Base-by-base conservation (phyloP, 179 eudicot genomes). In the Nepenthes alata region DNA sequence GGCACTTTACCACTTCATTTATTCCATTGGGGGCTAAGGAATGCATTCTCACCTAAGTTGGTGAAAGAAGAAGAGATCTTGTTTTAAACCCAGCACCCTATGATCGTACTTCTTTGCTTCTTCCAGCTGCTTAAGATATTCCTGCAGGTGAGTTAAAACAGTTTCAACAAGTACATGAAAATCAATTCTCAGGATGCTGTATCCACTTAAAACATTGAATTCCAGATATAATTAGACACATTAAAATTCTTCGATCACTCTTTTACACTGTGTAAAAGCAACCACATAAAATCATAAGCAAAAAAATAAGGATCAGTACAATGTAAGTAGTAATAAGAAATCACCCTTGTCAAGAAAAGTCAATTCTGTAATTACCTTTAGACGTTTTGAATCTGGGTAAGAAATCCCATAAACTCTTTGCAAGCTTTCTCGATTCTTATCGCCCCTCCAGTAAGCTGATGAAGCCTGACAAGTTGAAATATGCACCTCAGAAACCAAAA, bases 381-480 rank as follows among this genome's bases (percentile, higher is more conserved):
- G 66, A 5, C 88, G 87, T 47, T 89, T 84, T 57, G 77, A 75
- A 68, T 91, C 98, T 37, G 96, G 96, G 64, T 68, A 91, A 39
- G 98, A 91, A 58, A 91, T 91, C 38, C 98, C 98, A 77, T 91
- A 91, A 56, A 89, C 98, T 74, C 98, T 80, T 69, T 91, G 98
- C 77, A 91, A 83, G 74, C 96, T 89, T 83, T 91, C 98, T 53
- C 96, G 83, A 59, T 89, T 83, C 67, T 69, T 86, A 62, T 89
- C 81, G 62, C 98, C 98, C 67, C 93, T 84, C 98, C 96, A 89
- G 70, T 89, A 89, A n/a, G 98, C 98, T 47, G 98, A 85, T 59
- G 98, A 93, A 61, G 96, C 96, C 98, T 91, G 74, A 57, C 53
- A 55, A 55, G 15, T 53, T 45, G 39, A 49, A 38, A 68, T 4